Percentiles rank a stretch among this genome's conserved stretches.
These are phyloP conservation scores for Athelia sp. DNA, from an alignment of 1,284 basidiomycete genomes.

Conservation along the genomic window DNA sequence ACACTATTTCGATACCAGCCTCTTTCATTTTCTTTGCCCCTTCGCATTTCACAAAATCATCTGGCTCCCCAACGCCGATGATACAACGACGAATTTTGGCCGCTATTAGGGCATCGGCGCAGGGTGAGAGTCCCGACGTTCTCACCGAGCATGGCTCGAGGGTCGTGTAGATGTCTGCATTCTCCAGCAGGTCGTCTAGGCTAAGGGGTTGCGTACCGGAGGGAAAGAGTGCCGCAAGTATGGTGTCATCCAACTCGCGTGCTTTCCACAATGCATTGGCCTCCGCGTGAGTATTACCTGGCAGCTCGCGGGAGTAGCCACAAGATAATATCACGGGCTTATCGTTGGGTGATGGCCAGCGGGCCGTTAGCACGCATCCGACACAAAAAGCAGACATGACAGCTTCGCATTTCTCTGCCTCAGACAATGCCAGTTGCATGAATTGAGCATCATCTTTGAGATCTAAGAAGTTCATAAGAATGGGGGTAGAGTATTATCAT, in stretches of 20 bases:
- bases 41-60: conserved; percentile 93
- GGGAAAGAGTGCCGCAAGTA: conserved; percentile 41
- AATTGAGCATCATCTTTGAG: conserved; percentile 38
- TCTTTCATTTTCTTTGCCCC: conserved; percentile 75
- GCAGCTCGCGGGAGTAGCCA: conserved; percentile 89
- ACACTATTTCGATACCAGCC: conserved; percentile 74
- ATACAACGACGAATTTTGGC: conserved; percentile 74
- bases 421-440: conserved; percentile 63
- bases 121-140: conserved; percentile 83
- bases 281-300: conserved; percentile 97
- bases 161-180: conserved; percentile 85
- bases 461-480: background rate
- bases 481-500: background rate
- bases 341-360: conserved; percentile 32
- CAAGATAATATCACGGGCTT: conserved; percentile 59
- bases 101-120: conserved; percentile 80
- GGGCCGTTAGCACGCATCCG: conserved; percentile 76
- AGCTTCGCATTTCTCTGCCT: conserved; percentile 72
- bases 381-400: conserved; percentile 90
- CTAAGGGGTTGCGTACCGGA: conserved; percentile 19
- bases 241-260: conserved; percentile 32
- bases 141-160: conserved; percentile 95
- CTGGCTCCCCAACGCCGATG: conserved; percentile 90
- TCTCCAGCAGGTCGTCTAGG: conserved; percentile 44
- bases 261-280: conserved; percentile 89